Conservation (phyloP, 139 green algal species). For the Spirogloea muscicola region DNA sequence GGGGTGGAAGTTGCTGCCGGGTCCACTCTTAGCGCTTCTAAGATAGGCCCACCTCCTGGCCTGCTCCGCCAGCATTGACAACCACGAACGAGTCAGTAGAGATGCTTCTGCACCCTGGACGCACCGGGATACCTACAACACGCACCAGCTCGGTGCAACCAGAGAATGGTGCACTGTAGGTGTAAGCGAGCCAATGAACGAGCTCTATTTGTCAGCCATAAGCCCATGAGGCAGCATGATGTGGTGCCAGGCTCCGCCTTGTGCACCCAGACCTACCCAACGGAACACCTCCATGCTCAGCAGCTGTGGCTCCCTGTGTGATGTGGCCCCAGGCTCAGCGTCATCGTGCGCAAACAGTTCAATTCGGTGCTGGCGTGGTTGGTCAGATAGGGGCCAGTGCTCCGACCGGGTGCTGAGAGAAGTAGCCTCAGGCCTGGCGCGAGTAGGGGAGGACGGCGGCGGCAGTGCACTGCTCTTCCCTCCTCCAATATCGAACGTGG, state of each 20-base stretch:
- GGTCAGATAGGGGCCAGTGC: constrained; percentile 1
- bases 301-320: neutral
- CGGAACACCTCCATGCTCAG: neutral
- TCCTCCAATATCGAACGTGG: constrained; percentile 29
- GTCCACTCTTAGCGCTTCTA: constrained; percentile 10
- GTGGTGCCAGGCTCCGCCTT: neutral
- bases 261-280: neutral
- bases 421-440: no score
- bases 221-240: neutral
- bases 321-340: no score
- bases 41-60: neutral
- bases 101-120: neutral
- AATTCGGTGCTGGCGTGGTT: neutral
- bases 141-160: neutral
- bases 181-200: neutral
- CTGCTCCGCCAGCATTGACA: neutral
- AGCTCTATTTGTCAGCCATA: neutral
- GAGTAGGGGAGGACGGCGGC: no score
- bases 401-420: constrained; percentile 23
- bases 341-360: no score
- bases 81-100: neutral
- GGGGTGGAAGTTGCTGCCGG: neutral
- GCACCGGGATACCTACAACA: neutral
- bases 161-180: neutral
- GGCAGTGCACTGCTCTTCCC: neutral